Base-by-base conservation (phyloP, 106 monocot genomes). In the Phalaenopsis equestris region DNA sequence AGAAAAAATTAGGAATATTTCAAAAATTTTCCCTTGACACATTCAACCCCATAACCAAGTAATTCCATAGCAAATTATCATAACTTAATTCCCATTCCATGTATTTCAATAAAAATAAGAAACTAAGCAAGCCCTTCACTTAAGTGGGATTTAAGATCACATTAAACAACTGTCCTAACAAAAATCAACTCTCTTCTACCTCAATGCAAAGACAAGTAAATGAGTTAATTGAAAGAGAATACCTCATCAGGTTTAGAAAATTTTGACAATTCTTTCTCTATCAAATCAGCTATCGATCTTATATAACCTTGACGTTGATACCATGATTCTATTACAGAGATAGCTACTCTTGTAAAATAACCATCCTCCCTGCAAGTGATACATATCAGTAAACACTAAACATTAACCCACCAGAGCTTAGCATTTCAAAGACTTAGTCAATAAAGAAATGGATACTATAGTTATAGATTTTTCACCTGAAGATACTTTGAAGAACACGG, bases 261-360 rank as follows among this genome's bases (percentile, higher is more conserved):
- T 42, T 42, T 87, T 41, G 42, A 52, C 16, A 95, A 83, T 75
- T 92, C 90, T 72, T 87, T 90, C 76, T 92, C 87, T 47, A 95
- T 95, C 81, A 92, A 86, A 70, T 90, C 83, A 73, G 95, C 92
- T 92, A 95, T 92, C 77, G 95, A 90, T 42, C 87, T 84, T 30
- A 92, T 78, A 73, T 95, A 95, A 21, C 95, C 95, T 79, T 89
- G 80, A 67, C 95, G 95, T 61, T 90, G 80, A 79, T 92, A 95
- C 95, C 95, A 95, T 75, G 90, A 90, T 56, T 95, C 90, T 80
- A 95, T 95, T 48, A 95, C 89, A 52, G 95, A 95, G 42, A 95
- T 77, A 9, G 95, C 89, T 56, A 95, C 43, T 65, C 81, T 82
- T 56, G 80, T 41, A 86, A 95, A 89, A 77, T 92, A 85, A 38